Conservation (phyloP, 371 early-diverging fungal species). For the Polyrhizophydium stewartii region DNA sequence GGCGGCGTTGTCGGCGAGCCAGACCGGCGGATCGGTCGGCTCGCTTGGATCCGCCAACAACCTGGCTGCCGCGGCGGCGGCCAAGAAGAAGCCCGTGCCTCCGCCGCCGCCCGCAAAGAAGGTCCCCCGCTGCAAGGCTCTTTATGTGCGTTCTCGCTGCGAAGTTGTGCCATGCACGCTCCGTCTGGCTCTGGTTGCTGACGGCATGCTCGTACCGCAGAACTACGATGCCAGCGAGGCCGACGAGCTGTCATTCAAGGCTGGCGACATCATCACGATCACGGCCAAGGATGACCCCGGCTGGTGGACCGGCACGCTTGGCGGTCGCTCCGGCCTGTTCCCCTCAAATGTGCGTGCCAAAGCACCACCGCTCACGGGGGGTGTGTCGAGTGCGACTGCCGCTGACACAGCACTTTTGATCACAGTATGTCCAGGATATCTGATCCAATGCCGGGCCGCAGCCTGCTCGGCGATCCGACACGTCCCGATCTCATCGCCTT, state of each 20-base stretch:
- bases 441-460: too few species aligned
- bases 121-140: slow-evolving; percentile 35
- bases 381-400: too few species aligned
- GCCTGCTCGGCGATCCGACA: too few species aligned
- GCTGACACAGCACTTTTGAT: too few species aligned
- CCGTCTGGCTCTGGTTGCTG: neutral
- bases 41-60: neutral
- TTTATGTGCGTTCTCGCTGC: slow-evolving; percentile 33
- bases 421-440: too few species aligned
- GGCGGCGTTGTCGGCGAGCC: neutral
- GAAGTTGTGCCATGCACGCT: neutral
- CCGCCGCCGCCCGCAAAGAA: slow-evolving; percentile 52
- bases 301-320: slow-evolving; percentile 55
- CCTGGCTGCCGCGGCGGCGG: slow-evolving; percentile 16
- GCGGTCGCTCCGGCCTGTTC: slow-evolving; percentile 77
- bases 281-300: slow-evolving; percentile 33
- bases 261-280: slow-evolving; percentile 43
- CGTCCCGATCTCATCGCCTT: too few species aligned
- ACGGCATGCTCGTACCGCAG: slow-evolving; percentile 4
- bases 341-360: slow-evolving; percentile 64
- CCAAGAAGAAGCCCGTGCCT: slow-evolving; percentile 40
- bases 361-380: too few species aligned
- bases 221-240: slow-evolving; percentile 44
- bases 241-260: slow-evolving; percentile 44
- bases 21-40: too few species aligned